A percentile compares a stretch with the other conserved stretches of the same genome.
phyloP scores from a whole-genome alignment of 2,329 filamentous ascomycete species.

The Calonectria naviculata region DNA sequence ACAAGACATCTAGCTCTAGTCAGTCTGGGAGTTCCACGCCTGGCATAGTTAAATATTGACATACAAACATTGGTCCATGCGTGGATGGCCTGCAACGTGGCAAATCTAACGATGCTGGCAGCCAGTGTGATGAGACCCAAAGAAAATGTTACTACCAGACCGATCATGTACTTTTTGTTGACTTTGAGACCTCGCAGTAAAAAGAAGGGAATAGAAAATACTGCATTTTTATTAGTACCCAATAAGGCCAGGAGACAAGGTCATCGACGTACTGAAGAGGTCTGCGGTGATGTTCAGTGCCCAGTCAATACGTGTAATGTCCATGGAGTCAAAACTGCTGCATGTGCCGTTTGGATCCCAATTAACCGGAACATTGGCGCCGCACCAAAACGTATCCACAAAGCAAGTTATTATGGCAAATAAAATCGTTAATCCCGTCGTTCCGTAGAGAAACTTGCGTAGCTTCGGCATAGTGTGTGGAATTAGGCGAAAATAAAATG shows the following conservation, averaged over 20 bases:
- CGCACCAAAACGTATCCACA: conserved; percentile 47
- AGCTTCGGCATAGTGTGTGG: conserved; percentile 38
- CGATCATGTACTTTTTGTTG: conserved; percentile 28
- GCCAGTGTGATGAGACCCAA: conserved; percentile 32
- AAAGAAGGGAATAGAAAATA: conserved; percentile 30
- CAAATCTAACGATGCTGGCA: conserved; percentile 31
- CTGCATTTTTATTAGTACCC: background rate
- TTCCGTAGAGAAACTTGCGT: conserved; percentile 35
- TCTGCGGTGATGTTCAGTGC: conserved; percentile 38
- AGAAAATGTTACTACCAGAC: conserved; percentile 29
- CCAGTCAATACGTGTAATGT: conserved; percentile 43
- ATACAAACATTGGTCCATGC: conserved; percentile 39
- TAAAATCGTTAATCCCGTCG: conserved; percentile 31
- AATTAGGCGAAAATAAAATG: conserved; percentile 43
- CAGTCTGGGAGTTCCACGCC: background rate
- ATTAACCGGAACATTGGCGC: conserved; percentile 39
- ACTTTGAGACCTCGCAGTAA: conserved; percentile 28
- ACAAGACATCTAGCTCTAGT: conserved; percentile 27
- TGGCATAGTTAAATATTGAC: background rate
- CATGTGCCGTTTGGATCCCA: conserved; percentile 39
- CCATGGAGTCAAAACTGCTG: conserved; percentile 39
- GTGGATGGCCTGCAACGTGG: conserved; percentile 33
- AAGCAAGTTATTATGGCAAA: conserved; percentile 40
- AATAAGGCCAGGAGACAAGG: background rate
- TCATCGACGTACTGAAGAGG: conserved; percentile 18